A percentile compares a stretch with the other conserved stretches of the same genome.
These are phyloP conservation scores for Lachancea meyersii DNA, from an alignment of 805 yeast species.

Conservation along the genomic window DNA sequence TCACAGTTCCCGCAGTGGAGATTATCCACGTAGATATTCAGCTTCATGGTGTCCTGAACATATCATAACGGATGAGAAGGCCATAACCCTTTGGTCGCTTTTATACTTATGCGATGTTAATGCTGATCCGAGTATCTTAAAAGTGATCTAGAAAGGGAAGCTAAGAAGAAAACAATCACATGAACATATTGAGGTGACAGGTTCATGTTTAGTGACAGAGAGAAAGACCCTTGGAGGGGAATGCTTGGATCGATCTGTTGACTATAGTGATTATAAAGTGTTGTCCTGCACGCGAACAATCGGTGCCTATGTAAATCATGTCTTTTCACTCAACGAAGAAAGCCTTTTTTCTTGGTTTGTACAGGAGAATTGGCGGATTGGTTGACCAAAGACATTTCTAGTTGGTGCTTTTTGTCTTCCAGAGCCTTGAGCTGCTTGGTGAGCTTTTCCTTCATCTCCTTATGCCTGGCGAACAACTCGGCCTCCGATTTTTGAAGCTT, in stretches of 20 bases:
- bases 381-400: slow-evolving; percentile 43
- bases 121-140: neutral
- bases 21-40: slow-evolving; percentile 28
- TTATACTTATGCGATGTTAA: neutral
- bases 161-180: neutral
- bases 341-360: slow-evolving; percentile 71
- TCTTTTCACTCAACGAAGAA: slow-evolving; percentile 50
- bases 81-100: too few species aligned
- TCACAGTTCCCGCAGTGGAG: slow-evolving; percentile 54
- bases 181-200: neutral
- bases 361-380: slow-evolving; percentile 43
- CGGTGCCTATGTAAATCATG: neutral
- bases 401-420: slow-evolving; percentile 82
- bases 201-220: neutral
- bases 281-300: neutral
- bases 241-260: too few species aligned
- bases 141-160: neutral
- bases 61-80: too few species aligned
- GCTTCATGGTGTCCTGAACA: neutral
- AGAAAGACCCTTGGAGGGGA: too few species aligned
- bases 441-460: slow-evolving; percentile 94
- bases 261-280: neutral
- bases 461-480: slow-evolving; percentile 89
- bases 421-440: slow-evolving; percentile 80
- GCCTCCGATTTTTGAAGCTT: slow-evolving; percentile 95